Percentiles rank a stretch among this genome's conserved stretches.
phyloP scores from a whole-genome alignment of 208 protist species.

The Leishmania tropica region DNA sequence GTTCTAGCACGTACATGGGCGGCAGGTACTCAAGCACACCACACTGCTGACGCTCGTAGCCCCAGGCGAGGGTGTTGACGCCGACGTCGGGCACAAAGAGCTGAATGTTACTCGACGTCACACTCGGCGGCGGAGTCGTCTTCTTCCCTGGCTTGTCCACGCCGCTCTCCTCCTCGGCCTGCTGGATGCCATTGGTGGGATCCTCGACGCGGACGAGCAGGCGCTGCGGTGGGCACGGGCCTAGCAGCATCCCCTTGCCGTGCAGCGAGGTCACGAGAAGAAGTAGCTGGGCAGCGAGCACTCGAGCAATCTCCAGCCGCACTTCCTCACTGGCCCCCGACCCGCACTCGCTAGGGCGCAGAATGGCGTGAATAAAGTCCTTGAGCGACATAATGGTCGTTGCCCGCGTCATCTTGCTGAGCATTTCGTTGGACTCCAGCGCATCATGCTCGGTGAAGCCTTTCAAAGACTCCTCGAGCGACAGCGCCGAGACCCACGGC shows the following conservation, averaged over 20 bases:
- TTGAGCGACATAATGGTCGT: conserved; percentile 71
- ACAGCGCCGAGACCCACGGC: conserved; percentile 75
- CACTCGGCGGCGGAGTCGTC: conserved; percentile 13
- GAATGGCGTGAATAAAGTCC: conserved; percentile 69
- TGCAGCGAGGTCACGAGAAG: conserved; percentile 74
- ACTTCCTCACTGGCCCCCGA: conserved; percentile 42
- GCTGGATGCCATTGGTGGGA: conserved; percentile 15
- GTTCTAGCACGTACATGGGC: conserved; percentile 68
- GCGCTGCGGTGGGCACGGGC: conserved; percentile 67
- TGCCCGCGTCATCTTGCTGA: conserved; percentile 44
- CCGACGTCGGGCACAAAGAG: conserved; percentile 71
- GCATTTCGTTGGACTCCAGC: conserved; percentile 49
- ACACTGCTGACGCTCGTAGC: conserved; percentile 86
- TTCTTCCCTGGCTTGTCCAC: conserved; percentile 20
- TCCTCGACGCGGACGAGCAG: conserved; percentile 68
- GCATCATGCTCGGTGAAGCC: conserved; percentile 39
- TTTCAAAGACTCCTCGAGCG: conserved; percentile 50
- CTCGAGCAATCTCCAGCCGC: conserved; percentile 59
- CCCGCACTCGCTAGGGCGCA: conserved; percentile 31
- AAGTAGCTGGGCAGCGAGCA: conserved; percentile 69
- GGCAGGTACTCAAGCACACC: conserved; percentile 86
- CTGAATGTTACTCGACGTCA: conserved; percentile 54
- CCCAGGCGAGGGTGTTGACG: conserved; percentile 69
- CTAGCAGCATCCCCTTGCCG: conserved; percentile 81
- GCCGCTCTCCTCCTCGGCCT: conserved; percentile 13